Conservation (phyloP, 176 grass and related monocot genomes). For the Metroxylon sagu region DNA sequence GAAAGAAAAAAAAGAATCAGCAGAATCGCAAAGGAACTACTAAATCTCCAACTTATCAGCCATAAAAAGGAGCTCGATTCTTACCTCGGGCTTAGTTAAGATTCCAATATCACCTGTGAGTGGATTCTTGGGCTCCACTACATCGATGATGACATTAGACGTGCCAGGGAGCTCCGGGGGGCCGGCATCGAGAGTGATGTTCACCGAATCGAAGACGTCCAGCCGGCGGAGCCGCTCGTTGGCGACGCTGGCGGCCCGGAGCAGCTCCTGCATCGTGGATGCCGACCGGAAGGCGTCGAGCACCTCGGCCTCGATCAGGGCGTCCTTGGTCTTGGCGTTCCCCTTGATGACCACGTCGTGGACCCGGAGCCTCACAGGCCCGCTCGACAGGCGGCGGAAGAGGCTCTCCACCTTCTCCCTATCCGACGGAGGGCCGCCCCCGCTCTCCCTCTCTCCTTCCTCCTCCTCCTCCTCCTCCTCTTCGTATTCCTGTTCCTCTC, state of each 20-base stretch:
- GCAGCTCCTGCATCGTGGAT: slow-evolving; percentile 65
- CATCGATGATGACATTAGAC: slow-evolving; percentile 78
- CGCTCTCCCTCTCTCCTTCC: slow-evolving; percentile 20
- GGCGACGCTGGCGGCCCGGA: slow-evolving; percentile 49
- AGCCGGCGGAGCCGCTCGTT: slow-evolving; percentile 49
- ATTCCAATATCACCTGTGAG: slow-evolving; percentile 52
- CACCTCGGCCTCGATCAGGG: slow-evolving; percentile 83
- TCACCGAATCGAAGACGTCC: slow-evolving; percentile 76
- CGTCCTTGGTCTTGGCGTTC: slow-evolving; percentile 70
- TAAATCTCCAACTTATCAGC: no score
- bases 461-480: no score
- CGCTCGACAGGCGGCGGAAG: slow-evolving; percentile 34
- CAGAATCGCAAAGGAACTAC: no score
- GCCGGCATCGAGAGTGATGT: slow-evolving; percentile 83
- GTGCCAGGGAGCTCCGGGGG: slow-evolving; percentile 77
- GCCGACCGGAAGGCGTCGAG: slow-evolving; percentile 47
- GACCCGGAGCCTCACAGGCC: slow-evolving; percentile 58
- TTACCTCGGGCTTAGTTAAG: slow-evolving; percentile 78
- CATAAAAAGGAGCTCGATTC: background rate
- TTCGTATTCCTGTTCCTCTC: background rate
- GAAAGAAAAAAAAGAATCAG: no score
- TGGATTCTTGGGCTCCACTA: slow-evolving; percentile 50
- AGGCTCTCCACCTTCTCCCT: slow-evolving; percentile 45
- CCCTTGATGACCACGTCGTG: slow-evolving; percentile 88
- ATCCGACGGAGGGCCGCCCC: slow-evolving; percentile 21